phyloP scores from a whole-genome alignment of 441 rosid species.

The Arabidopsis lyrata region DNA sequence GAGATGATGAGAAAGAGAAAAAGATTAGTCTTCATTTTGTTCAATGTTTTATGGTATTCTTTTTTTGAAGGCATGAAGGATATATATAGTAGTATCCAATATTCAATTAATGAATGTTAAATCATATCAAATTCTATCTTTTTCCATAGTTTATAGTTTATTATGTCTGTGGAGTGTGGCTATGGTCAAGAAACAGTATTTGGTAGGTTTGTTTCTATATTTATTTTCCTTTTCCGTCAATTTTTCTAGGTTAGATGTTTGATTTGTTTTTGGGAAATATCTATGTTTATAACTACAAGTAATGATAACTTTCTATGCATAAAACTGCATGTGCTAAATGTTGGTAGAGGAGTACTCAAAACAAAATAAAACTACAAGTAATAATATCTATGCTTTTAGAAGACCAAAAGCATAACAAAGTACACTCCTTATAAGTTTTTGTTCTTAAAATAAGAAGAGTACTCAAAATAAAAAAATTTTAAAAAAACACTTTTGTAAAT shows the following conservation, averaged over 20 bases:
- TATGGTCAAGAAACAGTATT: not conserved
- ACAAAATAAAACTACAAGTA: too few relatives aligned
- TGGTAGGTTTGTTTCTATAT: not conserved
- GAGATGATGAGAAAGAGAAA: constrained; percentile 32
- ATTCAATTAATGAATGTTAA: constrained; percentile 5
- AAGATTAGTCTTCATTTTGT: constrained; percentile 44
- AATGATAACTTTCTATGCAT: not conserved
- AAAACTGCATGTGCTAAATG: not conserved
- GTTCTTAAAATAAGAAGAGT: not conserved
- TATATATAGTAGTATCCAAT: constrained; percentile 23
- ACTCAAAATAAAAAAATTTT: not conserved
- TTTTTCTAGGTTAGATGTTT: constrained; percentile 19
- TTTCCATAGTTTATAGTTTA: not conserved
- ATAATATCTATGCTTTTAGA: too few relatives aligned
- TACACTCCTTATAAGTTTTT: not conserved
- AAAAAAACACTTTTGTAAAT: not conserved
- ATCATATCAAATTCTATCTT: not conserved
- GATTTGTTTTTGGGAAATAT: not conserved
- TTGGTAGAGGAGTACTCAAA: not conserved
- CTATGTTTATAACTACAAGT: not conserved
- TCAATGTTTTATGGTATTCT: not conserved
- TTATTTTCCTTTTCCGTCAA: not conserved
- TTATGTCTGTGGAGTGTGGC: constrained; percentile 9
- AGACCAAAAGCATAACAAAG: not conserved
- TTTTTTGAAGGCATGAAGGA: not conserved